Evolutionary conservation across 257 asterid species (phyloP).

Genomic region (Scutellaria minor): DNA sequence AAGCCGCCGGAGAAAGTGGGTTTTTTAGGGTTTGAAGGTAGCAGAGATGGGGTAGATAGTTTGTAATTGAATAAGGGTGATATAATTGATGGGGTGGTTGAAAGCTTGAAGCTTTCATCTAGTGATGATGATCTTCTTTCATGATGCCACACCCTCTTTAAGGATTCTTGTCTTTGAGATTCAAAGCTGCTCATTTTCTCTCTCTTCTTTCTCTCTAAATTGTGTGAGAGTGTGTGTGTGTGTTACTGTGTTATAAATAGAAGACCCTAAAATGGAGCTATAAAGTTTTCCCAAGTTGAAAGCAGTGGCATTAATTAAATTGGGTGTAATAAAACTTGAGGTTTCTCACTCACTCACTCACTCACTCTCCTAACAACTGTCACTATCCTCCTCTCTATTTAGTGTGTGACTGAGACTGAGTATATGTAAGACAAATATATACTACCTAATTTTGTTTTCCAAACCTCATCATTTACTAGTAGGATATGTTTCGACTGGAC

Average conservation of each 20-base stretch:
- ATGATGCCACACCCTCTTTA: slow-evolving; percentile 52
- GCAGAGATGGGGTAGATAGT: not conserved
- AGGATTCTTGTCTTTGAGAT: slow-evolving; percentile 48
- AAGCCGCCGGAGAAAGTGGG: slow-evolving; percentile 39
- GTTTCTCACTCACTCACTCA: slow-evolving; percentile 11
- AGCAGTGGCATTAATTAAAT: slow-evolving; percentile 41
- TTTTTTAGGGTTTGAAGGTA: slow-evolving; percentile 37
- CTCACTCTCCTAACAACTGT: slow-evolving; percentile 34
- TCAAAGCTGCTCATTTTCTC: slow-evolving; percentile 54
- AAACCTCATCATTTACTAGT: no score
- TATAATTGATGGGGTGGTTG: slow-evolving; percentile 17
- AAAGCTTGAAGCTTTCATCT: slow-evolving; percentile 19
- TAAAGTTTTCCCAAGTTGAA: slow-evolving; percentile 43
- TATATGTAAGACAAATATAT: not conserved
- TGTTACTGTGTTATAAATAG: slow-evolving; percentile 32
- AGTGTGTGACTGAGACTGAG: not conserved
- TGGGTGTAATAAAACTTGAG: slow-evolving; percentile 19
- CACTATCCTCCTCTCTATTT: slow-evolving; percentile 24
- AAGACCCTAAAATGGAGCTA: slow-evolving; percentile 45
- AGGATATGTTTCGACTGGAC: no score
- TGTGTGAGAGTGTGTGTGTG: slow-evolving; percentile 20
- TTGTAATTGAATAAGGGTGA: slow-evolving; percentile 20
- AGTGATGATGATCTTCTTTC: slow-evolving; percentile 34
- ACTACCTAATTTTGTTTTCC: not conserved
- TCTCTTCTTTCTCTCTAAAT: not conserved